phyloP scores from a whole-genome alignment of 148 eudicot genomes.

The Salicornia ramosissima region DNA sequence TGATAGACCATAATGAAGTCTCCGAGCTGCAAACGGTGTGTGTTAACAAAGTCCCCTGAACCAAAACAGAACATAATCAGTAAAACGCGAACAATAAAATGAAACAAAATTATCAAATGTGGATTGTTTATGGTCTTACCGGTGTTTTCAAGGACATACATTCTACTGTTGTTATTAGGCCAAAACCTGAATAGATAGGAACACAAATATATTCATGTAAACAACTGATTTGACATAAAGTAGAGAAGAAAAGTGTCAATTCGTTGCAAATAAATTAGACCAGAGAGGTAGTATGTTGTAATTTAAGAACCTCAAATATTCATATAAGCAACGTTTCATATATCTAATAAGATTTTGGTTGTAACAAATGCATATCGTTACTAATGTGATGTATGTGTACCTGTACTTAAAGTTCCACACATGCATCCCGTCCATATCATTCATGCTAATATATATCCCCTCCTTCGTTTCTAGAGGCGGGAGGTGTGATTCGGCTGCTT shows the following conservation, averaged over 20 bases:
- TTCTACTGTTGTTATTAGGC: constrained; percentile 91
- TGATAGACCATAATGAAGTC: constrained; percentile 63
- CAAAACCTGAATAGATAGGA: constrained; percentile 53
- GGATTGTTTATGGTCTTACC: constrained; percentile 31
- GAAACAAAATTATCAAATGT: neutral
- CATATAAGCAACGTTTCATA: no score
- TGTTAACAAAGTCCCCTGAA: constrained; percentile 56
- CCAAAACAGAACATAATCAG: constrained; percentile 4
- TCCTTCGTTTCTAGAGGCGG: constrained; percentile 62
- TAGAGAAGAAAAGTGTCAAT: no score
- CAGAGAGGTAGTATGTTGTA: no score
- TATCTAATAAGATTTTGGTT: neutral
- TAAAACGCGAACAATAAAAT: neutral
- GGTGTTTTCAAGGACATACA: constrained; percentile 87
- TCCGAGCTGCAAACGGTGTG: constrained; percentile 51
- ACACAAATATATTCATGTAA: no score
- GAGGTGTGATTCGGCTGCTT: constrained; percentile 68
- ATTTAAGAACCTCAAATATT: no score
- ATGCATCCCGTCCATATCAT: constrained; percentile 70
- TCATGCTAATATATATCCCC: constrained; percentile 60
- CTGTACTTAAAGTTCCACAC: constrained; percentile 87
- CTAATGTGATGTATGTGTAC: constrained; percentile 26
- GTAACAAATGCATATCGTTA: neutral
- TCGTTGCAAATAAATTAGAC: no score
- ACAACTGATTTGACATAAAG: no score